phyloP scores from a whole-genome alignment of 192 early-diverging fungal genomes.

The Allomyces macrogynus region DNA sequence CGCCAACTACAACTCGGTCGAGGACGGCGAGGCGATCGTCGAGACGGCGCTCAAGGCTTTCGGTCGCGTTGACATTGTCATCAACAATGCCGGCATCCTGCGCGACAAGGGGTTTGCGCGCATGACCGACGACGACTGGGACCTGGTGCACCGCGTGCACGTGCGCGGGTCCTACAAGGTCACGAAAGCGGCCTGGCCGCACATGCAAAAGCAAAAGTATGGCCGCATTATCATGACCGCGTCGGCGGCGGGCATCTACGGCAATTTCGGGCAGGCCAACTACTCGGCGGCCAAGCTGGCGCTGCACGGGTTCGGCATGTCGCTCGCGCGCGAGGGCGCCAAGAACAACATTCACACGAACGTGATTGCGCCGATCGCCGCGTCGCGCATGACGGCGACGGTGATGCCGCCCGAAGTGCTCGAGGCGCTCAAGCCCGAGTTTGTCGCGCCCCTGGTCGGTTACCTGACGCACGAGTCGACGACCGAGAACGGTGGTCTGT shows the following conservation, averaged over 20 bases:
- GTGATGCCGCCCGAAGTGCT: slow-evolving; percentile 90
- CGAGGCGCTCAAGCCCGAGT: slow-evolving; percentile 89
- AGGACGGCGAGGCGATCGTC: slow-evolving; percentile 93
- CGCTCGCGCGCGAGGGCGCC: slow-evolving; percentile 82
- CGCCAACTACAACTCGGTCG: slow-evolving; percentile 92
- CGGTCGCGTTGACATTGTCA: slow-evolving; percentile 82
- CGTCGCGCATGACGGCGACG: slow-evolving; percentile 91
- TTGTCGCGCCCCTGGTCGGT: slow-evolving; percentile 83
- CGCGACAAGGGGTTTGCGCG: slow-evolving; percentile 90
- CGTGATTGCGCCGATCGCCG: slow-evolving; percentile 92
- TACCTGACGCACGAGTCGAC: slow-evolving; percentile 78
- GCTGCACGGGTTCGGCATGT: slow-evolving; percentile 70
- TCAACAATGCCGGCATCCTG: slow-evolving; percentile 97
- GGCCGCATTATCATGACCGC: slow-evolving; percentile 82
- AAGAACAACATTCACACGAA: slow-evolving; percentile 86
- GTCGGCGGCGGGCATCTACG: slow-evolving; percentile 95
- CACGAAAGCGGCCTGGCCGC: slow-evolving; percentile 88
- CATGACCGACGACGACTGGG: slow-evolving; percentile 98
- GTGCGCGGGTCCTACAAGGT: slow-evolving; percentile 87
- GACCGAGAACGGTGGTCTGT: slow-evolving; percentile 63
- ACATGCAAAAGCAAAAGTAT: slow-evolving; percentile 88
- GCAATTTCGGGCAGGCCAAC: slow-evolving; percentile 83
- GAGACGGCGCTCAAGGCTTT: slow-evolving; percentile 89
- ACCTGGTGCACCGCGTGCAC: slow-evolving; percentile 77
- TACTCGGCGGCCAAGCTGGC: slow-evolving; percentile 71